Conservation (phyloP, 371 early-diverging fungal genomes). For the Rhizomucor miehei region DNA sequence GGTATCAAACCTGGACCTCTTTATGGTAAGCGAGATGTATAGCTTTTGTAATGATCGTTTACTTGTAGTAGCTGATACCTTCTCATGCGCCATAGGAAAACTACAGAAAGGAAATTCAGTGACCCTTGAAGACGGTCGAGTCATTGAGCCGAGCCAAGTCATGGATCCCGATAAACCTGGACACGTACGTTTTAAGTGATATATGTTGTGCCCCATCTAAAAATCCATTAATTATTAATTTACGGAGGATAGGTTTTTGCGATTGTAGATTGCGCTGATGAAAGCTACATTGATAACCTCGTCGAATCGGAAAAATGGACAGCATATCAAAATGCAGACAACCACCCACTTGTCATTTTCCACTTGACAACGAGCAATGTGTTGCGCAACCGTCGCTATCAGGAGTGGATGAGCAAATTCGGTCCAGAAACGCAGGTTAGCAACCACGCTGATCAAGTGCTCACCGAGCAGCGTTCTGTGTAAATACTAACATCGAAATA, state of each 20-base stretch:
- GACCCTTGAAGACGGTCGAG: slow-evolving; percentile 63
- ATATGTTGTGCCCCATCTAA: background rate
- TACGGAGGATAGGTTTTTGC: slow-evolving; percentile 55
- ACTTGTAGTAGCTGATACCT: background rate
- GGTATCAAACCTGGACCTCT: slow-evolving; percentile 75
- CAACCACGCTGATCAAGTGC: no score
- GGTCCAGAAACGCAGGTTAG: slow-evolving; percentile 60
- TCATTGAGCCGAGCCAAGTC: slow-evolving; percentile 74
- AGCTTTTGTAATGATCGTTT: background rate
- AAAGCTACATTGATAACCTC: slow-evolving; percentile 61
- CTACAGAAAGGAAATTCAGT: slow-evolving; percentile 73
- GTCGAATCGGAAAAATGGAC: slow-evolving; percentile 45
- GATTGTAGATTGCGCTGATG: slow-evolving; percentile 82
- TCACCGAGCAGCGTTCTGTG: no score
- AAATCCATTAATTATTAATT: background rate
- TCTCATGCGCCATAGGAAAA: slow-evolving; percentile 26
- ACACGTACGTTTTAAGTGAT: slow-evolving; percentile 18
- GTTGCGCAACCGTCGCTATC: slow-evolving; percentile 65
- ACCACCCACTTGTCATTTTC: slow-evolving; percentile 46
- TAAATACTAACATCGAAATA: background rate
- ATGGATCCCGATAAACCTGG: slow-evolving; percentile 38
- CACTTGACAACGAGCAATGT: slow-evolving; percentile 73
- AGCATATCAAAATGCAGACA: slow-evolving; percentile 26
- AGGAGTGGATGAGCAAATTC: slow-evolving; percentile 73
- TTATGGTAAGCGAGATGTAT: slow-evolving; percentile 57